Evolutionary conservation across 2,329 filamentous ascomycete species (phyloP), one percentile per base, ranked within the genome.

Genomic region (Calonectria naviculata): DNA sequence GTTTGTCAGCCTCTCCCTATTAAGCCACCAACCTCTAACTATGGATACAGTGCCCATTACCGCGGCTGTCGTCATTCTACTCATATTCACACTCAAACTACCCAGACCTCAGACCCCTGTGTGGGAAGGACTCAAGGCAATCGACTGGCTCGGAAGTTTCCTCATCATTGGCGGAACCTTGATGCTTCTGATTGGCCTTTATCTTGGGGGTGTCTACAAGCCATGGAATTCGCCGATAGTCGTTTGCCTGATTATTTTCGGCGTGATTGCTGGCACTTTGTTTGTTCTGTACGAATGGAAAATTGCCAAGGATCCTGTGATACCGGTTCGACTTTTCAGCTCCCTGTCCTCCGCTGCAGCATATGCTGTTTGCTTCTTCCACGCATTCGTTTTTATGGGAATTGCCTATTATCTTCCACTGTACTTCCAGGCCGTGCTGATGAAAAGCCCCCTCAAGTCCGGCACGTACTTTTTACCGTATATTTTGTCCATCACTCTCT

Each of bases 391-490:
- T 38, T 93, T 93, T 80, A 92, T 93, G 46, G 89, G 88, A 0
- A 87, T 87, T 1, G 89, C 91, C 61, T 95, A 94, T 81, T 95
- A 93, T 76, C 84, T 95, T 29, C 93, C 93, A 0, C 85, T 95
- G 0, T 95, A 92, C 81, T 92, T 94, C 65, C 93, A 95, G 79
- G 88, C 91, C 3, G 92, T 92, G 0, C 87, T 92, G 2, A 87
- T 87, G 62, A 89, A 89, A 1, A 87, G 87, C 0, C 90, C 92
- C 0, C 83, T 93, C 38, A 84, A 85, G n/a, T 93, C 90, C 0
- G 88, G 88, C 5, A 79, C 92, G 0, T 87, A 93, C 15, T 85
- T 93, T 3, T 84, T 94, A 0, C 92, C 93, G 0, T 88, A 92
- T 46, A 90, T 89, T 26, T 76, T 88, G 17, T 81, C 84, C n/a